Conservation (phyloP, 2,329 filamentous ascomycete species). For the Parasarocladium wereldwijsianum region DNA sequence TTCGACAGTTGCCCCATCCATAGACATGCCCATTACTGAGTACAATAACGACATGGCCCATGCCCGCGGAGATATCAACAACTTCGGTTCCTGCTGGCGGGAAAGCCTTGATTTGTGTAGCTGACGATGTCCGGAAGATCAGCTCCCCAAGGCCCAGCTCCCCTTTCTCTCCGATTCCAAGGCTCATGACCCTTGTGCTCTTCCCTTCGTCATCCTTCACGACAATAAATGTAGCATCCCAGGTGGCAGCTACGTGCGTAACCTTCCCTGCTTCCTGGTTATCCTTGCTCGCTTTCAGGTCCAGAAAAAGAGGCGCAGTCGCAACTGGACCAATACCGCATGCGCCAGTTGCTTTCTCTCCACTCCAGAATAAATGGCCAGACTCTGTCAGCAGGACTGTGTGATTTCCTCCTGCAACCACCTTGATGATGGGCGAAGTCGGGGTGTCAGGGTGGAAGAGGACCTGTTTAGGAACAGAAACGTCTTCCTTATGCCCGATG, state of each 20-base stretch:
- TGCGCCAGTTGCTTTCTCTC: constrained; percentile 40
- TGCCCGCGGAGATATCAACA: constrained; percentile 52
- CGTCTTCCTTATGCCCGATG: constrained; percentile 55
- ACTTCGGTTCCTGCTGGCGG: constrained; percentile 46
- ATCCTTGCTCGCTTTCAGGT: constrained; percentile 19
- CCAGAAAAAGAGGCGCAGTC: constrained; percentile 22
- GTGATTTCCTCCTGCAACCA: constrained; percentile 69
- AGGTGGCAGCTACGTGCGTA: constrained; percentile 52
- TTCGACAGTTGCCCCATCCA: constrained; percentile 79
- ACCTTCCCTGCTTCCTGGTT: constrained; percentile 14
- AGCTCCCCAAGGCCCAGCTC: constrained; percentile 52
- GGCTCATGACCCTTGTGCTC: constrained; percentile 39
- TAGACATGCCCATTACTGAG: constrained; percentile 63
- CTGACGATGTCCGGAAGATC: constrained; percentile 31
- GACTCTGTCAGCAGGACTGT: constrained; percentile 54
- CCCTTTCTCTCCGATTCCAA: constrained; percentile 54
- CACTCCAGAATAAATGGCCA: constrained; percentile 50
- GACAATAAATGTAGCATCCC: constrained; percentile 58
- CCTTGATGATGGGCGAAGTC: constrained; percentile 19
- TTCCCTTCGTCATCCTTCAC: constrained; percentile 26
- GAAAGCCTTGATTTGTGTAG: constrained; percentile 42
- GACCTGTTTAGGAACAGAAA: constrained; percentile 49
- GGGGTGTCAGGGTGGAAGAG: constrained; percentile 32
- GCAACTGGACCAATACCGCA: constrained; percentile 28
- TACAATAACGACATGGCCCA: constrained; percentile 64